Evolutionary conservation across 1,284 basidiomycete genomes (phyloP), one percentile per base, ranked within the genome.

Genomic region (Ustilago vetiveriae): DNA sequence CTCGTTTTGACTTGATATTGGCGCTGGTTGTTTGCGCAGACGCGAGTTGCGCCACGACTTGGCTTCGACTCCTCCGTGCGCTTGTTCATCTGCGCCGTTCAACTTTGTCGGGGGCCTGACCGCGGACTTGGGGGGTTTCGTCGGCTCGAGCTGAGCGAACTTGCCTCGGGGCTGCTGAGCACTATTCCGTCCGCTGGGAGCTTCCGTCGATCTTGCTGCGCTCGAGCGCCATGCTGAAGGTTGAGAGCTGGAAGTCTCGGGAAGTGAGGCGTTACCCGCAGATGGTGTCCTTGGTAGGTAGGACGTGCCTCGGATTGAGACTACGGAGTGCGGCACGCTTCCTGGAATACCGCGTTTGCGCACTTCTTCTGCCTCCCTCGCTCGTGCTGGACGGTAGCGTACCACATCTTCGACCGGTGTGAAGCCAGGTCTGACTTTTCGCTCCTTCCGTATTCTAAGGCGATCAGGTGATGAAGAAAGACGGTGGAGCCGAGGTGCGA

Each of bases 361-460:
- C 24, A 40, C 52, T 37, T 66, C 63, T 57, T 65, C 62, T 6
- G 56, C 62, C 23, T 65, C 48, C 30, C 50, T 63, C 37, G 56
- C 53, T 9, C 51, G 41, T 10, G 45, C 45, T 17, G 68, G 67
- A 41, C 92, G 87, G 83, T 94, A 98, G 35, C 89, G 88, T 29
- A 86, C 86, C 13, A 96, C 87, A 83, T 98, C 94, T 82, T 98
- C 94, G 81, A 92, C 91, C 0, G 94, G 94, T 1, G 92, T 95
- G 83, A 89, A 98, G 1, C 94, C 94, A 0, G 93, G 93, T 29
- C 93, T 87, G 70, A 98, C 90, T 84, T 90, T 94, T 64, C 91
- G 85, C 82, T 96, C 88, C 83, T 94, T 96, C 55, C 94, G 89
- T 21, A 92, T 83, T 41, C 94, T 96, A 45, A 14, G 16, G 19